Evolutionary conservation across 2,329 filamentous ascomycete genomes (phyloP).

Genomic region (Ophiostoma sp.): DNA sequence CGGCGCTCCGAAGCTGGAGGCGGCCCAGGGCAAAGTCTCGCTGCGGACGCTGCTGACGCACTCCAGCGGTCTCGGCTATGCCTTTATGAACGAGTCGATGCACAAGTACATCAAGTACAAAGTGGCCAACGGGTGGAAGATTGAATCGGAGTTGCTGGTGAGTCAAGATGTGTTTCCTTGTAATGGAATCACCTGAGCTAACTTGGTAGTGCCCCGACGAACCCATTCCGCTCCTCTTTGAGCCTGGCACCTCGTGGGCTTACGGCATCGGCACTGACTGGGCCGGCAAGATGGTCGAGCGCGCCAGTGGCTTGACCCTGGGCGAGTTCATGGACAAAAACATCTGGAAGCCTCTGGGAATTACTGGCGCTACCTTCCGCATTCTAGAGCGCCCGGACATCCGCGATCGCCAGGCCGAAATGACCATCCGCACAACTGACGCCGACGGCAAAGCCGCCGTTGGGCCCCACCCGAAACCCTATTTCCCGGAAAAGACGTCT

Average conservation of each 20-base stretch:
- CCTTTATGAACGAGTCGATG: not conserved
- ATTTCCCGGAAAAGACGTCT: not conserved
- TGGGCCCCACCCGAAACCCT: not conserved
- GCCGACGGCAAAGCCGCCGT: not conserved
- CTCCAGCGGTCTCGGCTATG: not conserved
- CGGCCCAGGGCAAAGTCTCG: not conserved
- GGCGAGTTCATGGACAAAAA: not conserved
- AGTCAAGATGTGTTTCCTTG: too few relatives aligned
- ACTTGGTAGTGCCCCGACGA: not conserved
- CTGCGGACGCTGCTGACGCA: conserved; percentile 3
- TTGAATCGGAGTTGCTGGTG: not conserved
- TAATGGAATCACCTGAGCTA: too few relatives aligned
- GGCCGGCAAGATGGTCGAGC: conserved; percentile 7
- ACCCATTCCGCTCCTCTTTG: not conserved
- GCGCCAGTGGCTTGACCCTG: not conserved
- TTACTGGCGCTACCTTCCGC: not conserved
- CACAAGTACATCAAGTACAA: not conserved
- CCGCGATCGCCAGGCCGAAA: not conserved
- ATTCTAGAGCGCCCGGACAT: not conserved
- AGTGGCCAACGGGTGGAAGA: not conserved
- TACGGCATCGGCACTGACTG: conserved; percentile 11
- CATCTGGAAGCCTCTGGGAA: conserved; percentile 3
- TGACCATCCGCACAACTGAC: not conserved
- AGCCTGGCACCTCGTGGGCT: not conserved
- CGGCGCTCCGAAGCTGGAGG: not conserved